Percentiles rank a stretch among this genome's conserved stretches.
Conservation (phyloP, 2,329 filamentous ascomycete genomes). For the Epichloe brachyelytri region DNA sequence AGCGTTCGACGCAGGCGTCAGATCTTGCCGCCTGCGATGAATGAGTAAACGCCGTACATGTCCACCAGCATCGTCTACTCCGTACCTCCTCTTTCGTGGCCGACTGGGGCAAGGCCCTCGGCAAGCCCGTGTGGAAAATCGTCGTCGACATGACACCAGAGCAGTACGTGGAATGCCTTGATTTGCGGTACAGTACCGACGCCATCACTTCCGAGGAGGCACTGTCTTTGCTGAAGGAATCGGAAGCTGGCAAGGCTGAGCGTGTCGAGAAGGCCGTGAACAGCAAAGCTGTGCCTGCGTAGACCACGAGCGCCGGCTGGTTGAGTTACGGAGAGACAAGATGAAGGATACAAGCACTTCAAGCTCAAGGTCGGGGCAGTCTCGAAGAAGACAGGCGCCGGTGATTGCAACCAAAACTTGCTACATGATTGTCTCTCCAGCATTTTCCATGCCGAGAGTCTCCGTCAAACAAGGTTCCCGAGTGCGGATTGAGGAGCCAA, state of each 20-base stretch:
- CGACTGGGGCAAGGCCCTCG: conserved; percentile 73
- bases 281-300: conserved; percentile 70
- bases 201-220: conserved; percentile 82
- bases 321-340: conserved; percentile 80
- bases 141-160: conserved; percentile 83
- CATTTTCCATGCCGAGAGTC: no score
- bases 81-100: conserved; percentile 50
- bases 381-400: conserved; percentile 56
- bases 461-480: no score
- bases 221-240: conserved; percentile 52
- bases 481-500: neutral
- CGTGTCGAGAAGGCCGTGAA: conserved; percentile 62
- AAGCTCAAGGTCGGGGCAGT: conserved; percentile 79
- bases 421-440: no score
- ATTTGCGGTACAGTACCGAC: conserved; percentile 91
- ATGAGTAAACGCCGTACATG: no score
- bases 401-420: no score
- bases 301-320: conserved; percentile 86
- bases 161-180: conserved; percentile 77
- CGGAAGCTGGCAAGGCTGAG: conserved; percentile 54
- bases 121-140: conserved; percentile 83
- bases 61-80: no score
- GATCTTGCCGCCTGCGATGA: no score
- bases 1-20: no score
- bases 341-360: conserved; percentile 83